Percentiles rank a stretch among this genome's conserved stretches.
Conservation (phyloP, 768 basidiomycete species). For the Agaricus blazei region DNA sequence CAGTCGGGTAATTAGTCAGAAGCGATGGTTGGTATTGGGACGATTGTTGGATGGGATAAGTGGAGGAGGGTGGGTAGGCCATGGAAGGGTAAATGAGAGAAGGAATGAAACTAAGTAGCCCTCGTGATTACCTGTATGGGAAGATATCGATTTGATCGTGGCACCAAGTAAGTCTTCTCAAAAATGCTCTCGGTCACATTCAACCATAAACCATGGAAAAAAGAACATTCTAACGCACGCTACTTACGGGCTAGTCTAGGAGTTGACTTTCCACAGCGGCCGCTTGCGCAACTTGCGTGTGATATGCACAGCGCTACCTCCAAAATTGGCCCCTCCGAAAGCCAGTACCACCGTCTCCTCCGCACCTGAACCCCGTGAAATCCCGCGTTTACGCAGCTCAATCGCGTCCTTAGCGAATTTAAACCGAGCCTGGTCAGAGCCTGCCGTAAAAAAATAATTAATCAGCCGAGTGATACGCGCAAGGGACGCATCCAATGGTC, state of each 20-base stretch:
- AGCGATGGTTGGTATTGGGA: neutral
- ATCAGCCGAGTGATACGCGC: neutral
- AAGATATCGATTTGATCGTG: slow-evolving; percentile 11
- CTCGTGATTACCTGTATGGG: slow-evolving; percentile 11
- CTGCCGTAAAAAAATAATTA: slow-evolving; percentile 26
- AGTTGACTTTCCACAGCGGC: slow-evolving; percentile 78
- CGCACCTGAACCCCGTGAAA: slow-evolving; percentile 62
- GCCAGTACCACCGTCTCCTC: slow-evolving; percentile 92
- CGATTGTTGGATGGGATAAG: neutral
- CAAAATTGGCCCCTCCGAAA: slow-evolving; percentile 68
- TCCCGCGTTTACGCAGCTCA: slow-evolving; percentile 75
- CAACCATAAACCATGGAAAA: slow-evolving; percentile 1
- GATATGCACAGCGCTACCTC: slow-evolving; percentile 76
- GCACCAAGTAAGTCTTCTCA: slow-evolving; percentile 4
- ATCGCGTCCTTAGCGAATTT: slow-evolving; percentile 91
- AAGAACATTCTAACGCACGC: slow-evolving; percentile 8
- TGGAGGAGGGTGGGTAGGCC: slow-evolving; percentile 6
- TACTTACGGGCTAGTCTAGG: slow-evolving; percentile 38
- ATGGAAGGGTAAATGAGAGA: neutral
- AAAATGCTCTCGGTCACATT: neutral
- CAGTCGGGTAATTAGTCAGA: slow-evolving; percentile 1
- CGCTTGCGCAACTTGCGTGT: slow-evolving; percentile 84
- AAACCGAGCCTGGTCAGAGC: slow-evolving; percentile 82
- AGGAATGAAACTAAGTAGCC: neutral
- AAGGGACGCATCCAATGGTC: neutral